Evolutionary conservation across 305 asterid genomes (phyloP).

Genomic region (Fraxinus angustifolia): DNA sequence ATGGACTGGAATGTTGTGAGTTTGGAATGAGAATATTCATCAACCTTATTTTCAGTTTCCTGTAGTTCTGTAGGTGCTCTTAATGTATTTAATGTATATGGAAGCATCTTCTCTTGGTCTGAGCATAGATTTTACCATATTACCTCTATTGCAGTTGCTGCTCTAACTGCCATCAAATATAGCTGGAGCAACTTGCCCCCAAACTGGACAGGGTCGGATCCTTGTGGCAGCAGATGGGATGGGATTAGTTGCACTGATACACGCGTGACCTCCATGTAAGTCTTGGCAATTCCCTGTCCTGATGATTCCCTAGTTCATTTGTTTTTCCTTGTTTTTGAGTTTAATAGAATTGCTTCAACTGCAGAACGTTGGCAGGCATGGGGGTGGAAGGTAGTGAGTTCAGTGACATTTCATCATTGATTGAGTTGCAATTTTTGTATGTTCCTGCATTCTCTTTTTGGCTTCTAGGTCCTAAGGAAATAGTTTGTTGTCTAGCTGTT

Average conservation of each 20-base stretch:
- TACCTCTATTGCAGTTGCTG: constrained; percentile 48
- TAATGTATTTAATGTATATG: not conserved
- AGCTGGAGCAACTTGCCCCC: constrained; percentile 85
- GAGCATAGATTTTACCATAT: not conserved
- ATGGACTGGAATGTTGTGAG: not conserved
- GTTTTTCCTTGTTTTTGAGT: not conserved
- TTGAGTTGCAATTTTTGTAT: constrained; percentile 52
- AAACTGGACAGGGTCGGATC: constrained; percentile 73
- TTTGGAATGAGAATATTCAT: not conserved
- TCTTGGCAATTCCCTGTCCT: constrained; percentile 11
- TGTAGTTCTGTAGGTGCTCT: not conserved
- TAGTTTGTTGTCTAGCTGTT: not conserved
- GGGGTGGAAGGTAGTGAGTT: constrained; percentile 53
- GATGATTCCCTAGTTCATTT: constrained; percentile 11
- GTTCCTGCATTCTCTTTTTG: constrained; percentile 26
- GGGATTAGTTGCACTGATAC: constrained; percentile 57
- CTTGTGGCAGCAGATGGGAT: constrained; percentile 73
- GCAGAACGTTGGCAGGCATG: constrained; percentile 62
- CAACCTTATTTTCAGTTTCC: not conserved
- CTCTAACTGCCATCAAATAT: constrained; percentile 51
- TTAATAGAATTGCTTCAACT: constrained; percentile 11
- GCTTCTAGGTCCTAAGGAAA: not conserved
- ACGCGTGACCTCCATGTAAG: constrained; percentile 69
- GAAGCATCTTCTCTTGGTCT: not conserved
- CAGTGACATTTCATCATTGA: constrained; percentile 59